These are phyloP conservation scores for Lunularia cruciata DNA, from an alignment of 225 moss, liverwort and hornwort genomes.

Conservation along the genomic window DNA sequence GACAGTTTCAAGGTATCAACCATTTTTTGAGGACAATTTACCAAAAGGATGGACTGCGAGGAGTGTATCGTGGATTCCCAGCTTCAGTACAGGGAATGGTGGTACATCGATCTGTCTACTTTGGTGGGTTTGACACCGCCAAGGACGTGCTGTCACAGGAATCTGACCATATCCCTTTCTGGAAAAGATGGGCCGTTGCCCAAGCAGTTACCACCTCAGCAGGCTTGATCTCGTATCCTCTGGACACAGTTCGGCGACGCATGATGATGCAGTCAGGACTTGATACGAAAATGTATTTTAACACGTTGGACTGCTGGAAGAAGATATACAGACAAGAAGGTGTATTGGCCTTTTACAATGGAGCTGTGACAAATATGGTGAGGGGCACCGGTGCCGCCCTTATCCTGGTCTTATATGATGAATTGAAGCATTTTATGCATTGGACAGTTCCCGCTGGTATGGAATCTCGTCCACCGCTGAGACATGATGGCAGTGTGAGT, in stretches of 20 bases:
- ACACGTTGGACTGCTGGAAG: slow-evolving; percentile 87
- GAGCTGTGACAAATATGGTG: slow-evolving; percentile 87
- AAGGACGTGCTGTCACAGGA: slow-evolving; percentile 73
- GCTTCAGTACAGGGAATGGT: slow-evolving; percentile 96
- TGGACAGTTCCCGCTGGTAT: slow-evolving; percentile 55
- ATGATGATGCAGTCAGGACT: slow-evolving; percentile 99
- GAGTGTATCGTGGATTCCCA: slow-evolving; percentile 93
- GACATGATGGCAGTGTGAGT: slow-evolving; percentile 28
- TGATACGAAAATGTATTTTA: slow-evolving; percentile 71
- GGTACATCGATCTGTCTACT: slow-evolving; percentile 89
- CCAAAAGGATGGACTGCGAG: slow-evolving; percentile 79
- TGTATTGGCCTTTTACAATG: slow-evolving; percentile 73
- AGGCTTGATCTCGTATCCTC: slow-evolving; percentile 83
- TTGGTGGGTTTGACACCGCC: slow-evolving; percentile 93
- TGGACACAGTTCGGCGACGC: slow-evolving; percentile 82
- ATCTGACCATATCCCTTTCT: slow-evolving; percentile 60
- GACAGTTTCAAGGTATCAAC: slow-evolving; percentile 78
- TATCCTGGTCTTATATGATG: slow-evolving; percentile 93
- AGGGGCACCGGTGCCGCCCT: slow-evolving; percentile 90
- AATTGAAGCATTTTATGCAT: slow-evolving; percentile 81
- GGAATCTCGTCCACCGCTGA: slow-evolving; percentile 50
- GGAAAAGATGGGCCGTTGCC: slow-evolving; percentile 83
- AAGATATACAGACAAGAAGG: slow-evolving; percentile 79
- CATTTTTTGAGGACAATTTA: slow-evolving; percentile 79
- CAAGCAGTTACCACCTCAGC: slow-evolving; percentile 84